Evolutionary conservation across 306 rosid genomes (phyloP).

Genomic region (Medicago arabica): DNA sequence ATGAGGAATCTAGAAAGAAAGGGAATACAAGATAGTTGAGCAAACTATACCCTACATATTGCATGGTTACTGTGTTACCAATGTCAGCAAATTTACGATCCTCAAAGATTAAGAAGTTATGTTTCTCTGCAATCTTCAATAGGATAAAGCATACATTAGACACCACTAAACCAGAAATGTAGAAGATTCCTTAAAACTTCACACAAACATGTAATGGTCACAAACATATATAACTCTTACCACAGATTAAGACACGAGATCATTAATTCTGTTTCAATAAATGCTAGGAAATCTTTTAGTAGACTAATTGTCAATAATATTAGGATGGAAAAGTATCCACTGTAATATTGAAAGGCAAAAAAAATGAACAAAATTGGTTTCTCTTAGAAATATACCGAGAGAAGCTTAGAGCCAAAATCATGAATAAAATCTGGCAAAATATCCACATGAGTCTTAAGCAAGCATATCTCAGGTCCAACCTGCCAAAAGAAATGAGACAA

Average conservation of each 20-base stretch:
- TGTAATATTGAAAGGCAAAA: background rate
- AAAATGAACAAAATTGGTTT: slow-evolving; percentile 1
- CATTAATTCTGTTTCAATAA: background rate
- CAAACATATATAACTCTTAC: background rate
- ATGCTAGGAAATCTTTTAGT: slow-evolving; percentile 22
- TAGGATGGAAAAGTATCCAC: background rate
- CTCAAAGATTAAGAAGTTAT: slow-evolving; percentile 91
- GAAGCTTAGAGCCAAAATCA: slow-evolving; percentile 86
- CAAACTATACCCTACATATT: slow-evolving; percentile 79
- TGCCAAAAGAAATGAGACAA: slow-evolving; percentile 42
- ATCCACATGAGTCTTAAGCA: slow-evolving; percentile 94
- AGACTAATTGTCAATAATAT: background rate
- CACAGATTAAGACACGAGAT: slow-evolving; percentile 24
- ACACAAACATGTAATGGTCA: background rate
- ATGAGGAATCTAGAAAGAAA: slow-evolving; percentile 5
- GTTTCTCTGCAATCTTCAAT: slow-evolving; percentile 78
- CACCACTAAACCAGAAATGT: slow-evolving; percentile 18
- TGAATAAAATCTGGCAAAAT: slow-evolving; percentile 90
- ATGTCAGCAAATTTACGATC: slow-evolving; percentile 97
- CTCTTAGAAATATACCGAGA: slow-evolving; percentile 57
- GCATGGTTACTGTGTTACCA: slow-evolving; percentile 94
- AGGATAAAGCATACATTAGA: slow-evolving; percentile 44
- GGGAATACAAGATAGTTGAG: slow-evolving; percentile 12
- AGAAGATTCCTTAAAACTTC: slow-evolving; percentile 14
- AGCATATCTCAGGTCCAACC: slow-evolving; percentile 96